Evolutionary conservation across 306 rosid genomes (phyloP).

Genomic region (Cotoneaster glaucophyllus): DNA sequence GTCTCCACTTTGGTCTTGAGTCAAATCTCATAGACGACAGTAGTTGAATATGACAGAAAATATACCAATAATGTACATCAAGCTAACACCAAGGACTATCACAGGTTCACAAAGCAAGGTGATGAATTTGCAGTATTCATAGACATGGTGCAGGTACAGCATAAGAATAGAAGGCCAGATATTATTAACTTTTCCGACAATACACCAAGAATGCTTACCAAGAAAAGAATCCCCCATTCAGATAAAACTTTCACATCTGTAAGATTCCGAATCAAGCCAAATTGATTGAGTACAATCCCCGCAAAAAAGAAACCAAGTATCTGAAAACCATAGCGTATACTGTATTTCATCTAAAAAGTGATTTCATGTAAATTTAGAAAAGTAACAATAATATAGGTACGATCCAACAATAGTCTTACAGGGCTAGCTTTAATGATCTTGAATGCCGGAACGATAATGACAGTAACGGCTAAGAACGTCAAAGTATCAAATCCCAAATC

Average conservation of each 20-base stretch:
- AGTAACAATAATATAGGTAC: not conserved
- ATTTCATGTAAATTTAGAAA: not conserved
- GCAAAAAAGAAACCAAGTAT: conserved; percentile 98
- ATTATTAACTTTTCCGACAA: conserved; percentile 1
- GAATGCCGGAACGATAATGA: conserved; percentile 78
- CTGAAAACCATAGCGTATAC: conserved; percentile 45
- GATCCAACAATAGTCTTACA: conserved; percentile 26
- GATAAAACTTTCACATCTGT: conserved; percentile 88
- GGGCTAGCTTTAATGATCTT: conserved; percentile 70
- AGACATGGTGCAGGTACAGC: not conserved
- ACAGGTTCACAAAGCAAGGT: not conserved
- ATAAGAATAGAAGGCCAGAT: not conserved
- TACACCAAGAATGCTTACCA: conserved; percentile 63
- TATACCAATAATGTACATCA: too few species aligned
- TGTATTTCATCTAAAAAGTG: not conserved
- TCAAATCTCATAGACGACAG: not conserved
- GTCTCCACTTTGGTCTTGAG: not conserved
- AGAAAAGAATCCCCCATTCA: conserved; percentile 98
- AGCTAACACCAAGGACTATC: not conserved
- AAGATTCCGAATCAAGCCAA: conserved; percentile 92
- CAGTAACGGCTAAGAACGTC: conserved; percentile 78
- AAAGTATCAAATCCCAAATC: conserved; percentile 91
- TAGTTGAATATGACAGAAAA: not conserved
- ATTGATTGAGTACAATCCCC: conserved; percentile 87
- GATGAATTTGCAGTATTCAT: not conserved